Evolutionary conservation across 177 flowering plant species (phyloP).

Genomic region (Tripterygium wilfordii): DNA sequence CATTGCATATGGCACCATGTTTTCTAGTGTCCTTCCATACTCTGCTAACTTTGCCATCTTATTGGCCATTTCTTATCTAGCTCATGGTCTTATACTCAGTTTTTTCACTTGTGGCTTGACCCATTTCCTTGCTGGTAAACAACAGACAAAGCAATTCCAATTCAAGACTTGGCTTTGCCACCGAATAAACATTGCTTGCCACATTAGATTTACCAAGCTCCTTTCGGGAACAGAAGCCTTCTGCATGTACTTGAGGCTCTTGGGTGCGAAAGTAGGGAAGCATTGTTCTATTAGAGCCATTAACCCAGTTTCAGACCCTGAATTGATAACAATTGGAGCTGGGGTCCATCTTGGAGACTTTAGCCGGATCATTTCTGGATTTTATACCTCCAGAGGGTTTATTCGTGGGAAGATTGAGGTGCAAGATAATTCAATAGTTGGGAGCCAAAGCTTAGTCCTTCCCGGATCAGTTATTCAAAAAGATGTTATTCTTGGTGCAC

Average conservation of each 20-base stretch:
- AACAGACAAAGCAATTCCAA: conserved; percentile 23
- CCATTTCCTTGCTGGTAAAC: conserved; percentile 23
- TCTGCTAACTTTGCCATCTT: conserved; percentile 36
- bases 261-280: conserved; percentile 63
- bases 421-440: conserved; percentile 56
- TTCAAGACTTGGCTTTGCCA: conserved; percentile 46
- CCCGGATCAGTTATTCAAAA: conserved; percentile 52
- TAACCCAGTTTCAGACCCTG: conserved; percentile 57
- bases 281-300: conserved; percentile 75
- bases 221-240: conserved; percentile 80
- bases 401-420: conserved; percentile 37
- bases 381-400: conserved; percentile 38
- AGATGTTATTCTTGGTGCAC: conserved; percentile 74
- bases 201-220: conserved; percentile 56
- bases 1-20: conserved; percentile 39
- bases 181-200: conserved; percentile 43
- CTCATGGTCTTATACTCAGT: conserved; percentile 56
- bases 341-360: conserved; percentile 81
- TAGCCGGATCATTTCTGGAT: conserved; percentile 54
- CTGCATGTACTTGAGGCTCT: conserved; percentile 52
- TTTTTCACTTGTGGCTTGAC: conserved; percentile 34
- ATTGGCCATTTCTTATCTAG: conserved; percentile 36
- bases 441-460: conserved; percentile 65
- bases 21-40: conserved; percentile 18
- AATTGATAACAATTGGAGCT: conserved; percentile 41